Conservation (phyloP, 169 alveolate species). For the Eimeria brunetti region DNA sequence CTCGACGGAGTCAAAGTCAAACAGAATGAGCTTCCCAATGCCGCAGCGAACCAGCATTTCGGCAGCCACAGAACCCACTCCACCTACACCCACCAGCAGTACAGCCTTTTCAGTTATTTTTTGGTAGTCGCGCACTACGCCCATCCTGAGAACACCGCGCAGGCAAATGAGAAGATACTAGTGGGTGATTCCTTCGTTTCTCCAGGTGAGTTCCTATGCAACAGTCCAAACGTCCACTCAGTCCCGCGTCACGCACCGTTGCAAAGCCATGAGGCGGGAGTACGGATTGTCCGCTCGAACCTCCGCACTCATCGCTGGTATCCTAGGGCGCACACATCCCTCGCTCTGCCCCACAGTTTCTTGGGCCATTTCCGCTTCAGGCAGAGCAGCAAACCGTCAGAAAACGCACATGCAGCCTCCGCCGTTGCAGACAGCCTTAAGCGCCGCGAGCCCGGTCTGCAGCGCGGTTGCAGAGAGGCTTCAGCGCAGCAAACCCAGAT, state of each 20-base stretch:
- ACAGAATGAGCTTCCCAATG: constrained; percentile 94
- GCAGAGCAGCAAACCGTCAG: neutral
- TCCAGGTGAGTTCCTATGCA: neutral
- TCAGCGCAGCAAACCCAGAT: neutral
- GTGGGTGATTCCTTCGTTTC: neutral
- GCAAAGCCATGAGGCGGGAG: constrained; percentile 76
- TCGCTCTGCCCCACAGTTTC: neutral
- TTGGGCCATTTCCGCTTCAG: constrained; percentile 1
- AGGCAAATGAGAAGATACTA: neutral
- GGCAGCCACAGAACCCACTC: constrained; percentile 97
- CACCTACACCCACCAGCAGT: constrained; percentile 97
- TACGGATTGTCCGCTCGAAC: constrained; percentile 75
- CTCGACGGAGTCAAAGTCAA: constrained; percentile 97
- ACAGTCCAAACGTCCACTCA: neutral
- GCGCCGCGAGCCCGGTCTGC: neutral
- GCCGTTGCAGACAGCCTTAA: neutral
- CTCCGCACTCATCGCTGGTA: constrained; percentile 65
- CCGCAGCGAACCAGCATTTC: constrained; percentile 98
- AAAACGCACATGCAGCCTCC: neutral
- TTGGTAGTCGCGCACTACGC: constrained; percentile 95
- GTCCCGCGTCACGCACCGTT: constrained; percentile 31
- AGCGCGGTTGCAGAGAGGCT: neutral
- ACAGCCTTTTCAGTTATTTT: constrained; percentile 90
- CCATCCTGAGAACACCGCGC: constrained; percentile 90
- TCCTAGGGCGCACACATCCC: constrained; percentile 49